These are phyloP conservation scores for Melampsora americana DNA, from an alignment of 1,284 basidiomycete species.

Conservation along the genomic window DNA sequence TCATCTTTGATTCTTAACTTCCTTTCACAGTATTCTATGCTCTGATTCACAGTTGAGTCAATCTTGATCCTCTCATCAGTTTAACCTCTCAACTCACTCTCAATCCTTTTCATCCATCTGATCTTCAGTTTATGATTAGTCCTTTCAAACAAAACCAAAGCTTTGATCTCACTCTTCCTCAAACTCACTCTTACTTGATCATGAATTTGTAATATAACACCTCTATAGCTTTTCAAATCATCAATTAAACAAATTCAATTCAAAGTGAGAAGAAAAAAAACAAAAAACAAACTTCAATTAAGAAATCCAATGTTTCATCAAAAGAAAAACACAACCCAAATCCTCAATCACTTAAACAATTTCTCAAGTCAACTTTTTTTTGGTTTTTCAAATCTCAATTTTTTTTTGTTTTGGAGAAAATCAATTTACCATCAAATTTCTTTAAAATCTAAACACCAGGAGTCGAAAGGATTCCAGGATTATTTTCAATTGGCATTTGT, in stretches of 20 bases:
- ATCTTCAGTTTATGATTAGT: not conserved
- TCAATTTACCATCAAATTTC: not conserved
- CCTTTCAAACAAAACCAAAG: not conserved
- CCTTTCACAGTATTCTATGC: not conserved
- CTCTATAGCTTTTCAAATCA: no score
- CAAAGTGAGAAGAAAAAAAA: no score
- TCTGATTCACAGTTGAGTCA: constrained; percentile 8
- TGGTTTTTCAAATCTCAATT: no score
- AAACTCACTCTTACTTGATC: no score
- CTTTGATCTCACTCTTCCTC: not conserved
- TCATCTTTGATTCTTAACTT: not conserved
- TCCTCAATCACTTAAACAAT: not conserved
- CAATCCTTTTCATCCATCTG: not conserved
- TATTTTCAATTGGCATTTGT: constrained; percentile 41
- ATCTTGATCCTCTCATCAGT: not conserved
- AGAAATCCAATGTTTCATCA: no score
- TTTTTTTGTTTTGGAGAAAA: no score
- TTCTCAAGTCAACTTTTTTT: not conserved
- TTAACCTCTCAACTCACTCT: not conserved
- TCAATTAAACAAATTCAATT: no score
- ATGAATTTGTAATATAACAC: no score
- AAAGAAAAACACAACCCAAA: no score
- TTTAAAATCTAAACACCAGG: not conserved
- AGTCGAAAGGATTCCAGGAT: not conserved
- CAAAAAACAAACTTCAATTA: no score